These are phyloP conservation scores for Phytophthora boehmeriae DNA, from an alignment of 352 stramenopile species.

Conservation along the genomic window DNA sequence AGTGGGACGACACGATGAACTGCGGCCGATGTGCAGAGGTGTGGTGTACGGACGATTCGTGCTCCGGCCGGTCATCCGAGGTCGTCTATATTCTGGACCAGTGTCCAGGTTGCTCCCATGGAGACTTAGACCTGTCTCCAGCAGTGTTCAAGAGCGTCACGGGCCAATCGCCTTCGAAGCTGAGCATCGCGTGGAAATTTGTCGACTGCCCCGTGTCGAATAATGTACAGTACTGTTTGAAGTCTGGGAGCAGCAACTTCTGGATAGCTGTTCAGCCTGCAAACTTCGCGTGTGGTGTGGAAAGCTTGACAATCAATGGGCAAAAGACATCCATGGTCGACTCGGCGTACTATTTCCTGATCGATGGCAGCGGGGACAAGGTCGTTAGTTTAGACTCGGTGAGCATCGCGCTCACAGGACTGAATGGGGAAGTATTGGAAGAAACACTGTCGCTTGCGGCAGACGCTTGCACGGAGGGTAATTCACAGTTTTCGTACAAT, in stretches of 20 bases:
- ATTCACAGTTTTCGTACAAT: slow-evolving; percentile 44
- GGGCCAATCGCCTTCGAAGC: slow-evolving; percentile 45
- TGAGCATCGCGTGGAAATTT: slow-evolving; percentile 68
- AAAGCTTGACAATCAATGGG: slow-evolving; percentile 61
- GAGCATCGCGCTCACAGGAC: slow-evolving; percentile 45
- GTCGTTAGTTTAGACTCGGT: slow-evolving; percentile 49
- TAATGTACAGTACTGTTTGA: slow-evolving; percentile 72
- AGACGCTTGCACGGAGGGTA: slow-evolving; percentile 51
- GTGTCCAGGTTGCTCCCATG: slow-evolving; percentile 55
- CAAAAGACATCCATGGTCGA: slow-evolving; percentile 59
- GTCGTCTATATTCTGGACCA: slow-evolving; percentile 74
- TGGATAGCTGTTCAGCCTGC: slow-evolving; percentile 71
- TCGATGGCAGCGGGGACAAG: slow-evolving; percentile 47
- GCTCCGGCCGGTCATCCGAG: slow-evolving; percentile 44
- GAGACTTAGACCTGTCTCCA: slow-evolving; percentile 63
- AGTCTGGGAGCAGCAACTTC: slow-evolving; percentile 61
- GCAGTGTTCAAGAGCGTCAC: slow-evolving; percentile 70
- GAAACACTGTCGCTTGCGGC: slow-evolving; percentile 62
- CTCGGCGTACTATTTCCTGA: slow-evolving; percentile 71
- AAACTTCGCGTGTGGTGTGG: slow-evolving; percentile 56
- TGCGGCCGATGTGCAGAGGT: slow-evolving; percentile 57
- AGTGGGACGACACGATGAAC: slow-evolving; percentile 49
- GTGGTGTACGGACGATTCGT: slow-evolving; percentile 56
- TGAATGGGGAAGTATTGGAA: slow-evolving; percentile 59
- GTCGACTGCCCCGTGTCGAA: slow-evolving; percentile 59